Base-by-base conservation (phyloP, 2,329 filamentous ascomycete species). In the Curvularia sp. region DNA sequence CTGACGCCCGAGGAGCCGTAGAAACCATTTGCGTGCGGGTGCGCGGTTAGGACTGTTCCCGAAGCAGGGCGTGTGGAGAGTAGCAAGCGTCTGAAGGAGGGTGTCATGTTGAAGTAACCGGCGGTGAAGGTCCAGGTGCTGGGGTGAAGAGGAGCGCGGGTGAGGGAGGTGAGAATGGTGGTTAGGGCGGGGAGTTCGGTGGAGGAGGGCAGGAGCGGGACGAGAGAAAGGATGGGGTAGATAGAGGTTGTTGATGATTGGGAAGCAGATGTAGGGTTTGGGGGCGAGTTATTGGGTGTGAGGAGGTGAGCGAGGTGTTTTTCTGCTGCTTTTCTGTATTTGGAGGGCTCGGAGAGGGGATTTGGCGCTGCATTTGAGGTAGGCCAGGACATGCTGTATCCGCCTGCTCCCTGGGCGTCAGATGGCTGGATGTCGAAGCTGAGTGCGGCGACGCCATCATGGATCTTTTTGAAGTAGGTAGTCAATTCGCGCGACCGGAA, bases 31-130 rank as follows among this genome's bases (percentile, higher is more conserved):
- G 95, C 95, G 78, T 92, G 89, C 0, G 94, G 95, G 0, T 92
- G 93, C 1, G 95, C 95, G 0, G 95, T 97, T 54, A 99, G 89
- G 22, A 99, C 91, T 0, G 90, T 93, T 60, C 92, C 95, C 42
- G 83, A 83, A 1, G 80, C 78, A 0, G 89, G 90, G 1, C 88
- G 85, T 0, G 92, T 93, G 6, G 84, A 82, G 31, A 99, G 87
- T 0, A 99, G 83, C 0, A 97, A 85, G 39, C 88, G 86, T 2
- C 91, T 93, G 20, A 98, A 86, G 4, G 89, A 88, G 0, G 93
- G 90, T 6, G 93, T 93, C 55, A 96, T 96, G 80, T 99, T 99
- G 81, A 99, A 99, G 80, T 99, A 99, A 52, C 95, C 95, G 0
- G 95, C 95, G 0, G 95, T 98, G 76, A 99, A 98, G 0, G 92